Percentiles rank a stretch among this genome's conserved stretches.
phyloP scores from a whole-genome alignment of 345 rosid genomes.

The Trapa bicornis region DNA sequence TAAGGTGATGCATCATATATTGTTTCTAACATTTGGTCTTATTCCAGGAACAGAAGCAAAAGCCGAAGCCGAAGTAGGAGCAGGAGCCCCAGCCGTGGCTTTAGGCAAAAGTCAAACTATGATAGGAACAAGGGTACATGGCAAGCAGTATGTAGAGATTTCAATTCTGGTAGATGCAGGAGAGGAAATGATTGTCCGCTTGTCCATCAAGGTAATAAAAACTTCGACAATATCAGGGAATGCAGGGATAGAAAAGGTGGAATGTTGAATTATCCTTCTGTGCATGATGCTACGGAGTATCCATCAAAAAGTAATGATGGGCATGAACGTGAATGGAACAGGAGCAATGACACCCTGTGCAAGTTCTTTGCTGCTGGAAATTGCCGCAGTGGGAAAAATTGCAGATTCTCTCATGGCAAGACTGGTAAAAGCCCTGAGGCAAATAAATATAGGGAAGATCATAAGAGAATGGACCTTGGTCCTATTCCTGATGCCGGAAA shows the following conservation, averaged over 20 bases:
- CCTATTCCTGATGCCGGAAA: slow-evolving; percentile 4
- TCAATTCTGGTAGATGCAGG: slow-evolving; percentile 57
- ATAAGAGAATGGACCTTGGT: slow-evolving; percentile 25
- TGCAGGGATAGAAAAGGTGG: slow-evolving; percentile 33
- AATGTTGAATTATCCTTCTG: slow-evolving; percentile 26
- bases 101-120: slow-evolving; percentile 41
- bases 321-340: slow-evolving; percentile 8
- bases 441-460: slow-evolving; percentile 25
- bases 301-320: slow-evolving; percentile 23
- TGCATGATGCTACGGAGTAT: slow-evolving; percentile 33
- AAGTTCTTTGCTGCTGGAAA: slow-evolving; percentile 68
- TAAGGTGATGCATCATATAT: not conserved
- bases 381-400: slow-evolving; percentile 69
- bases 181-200: slow-evolving; percentile 50
- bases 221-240: slow-evolving; percentile 40
- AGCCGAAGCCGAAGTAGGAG: slow-evolving; percentile 41
- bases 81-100: slow-evolving; percentile 52
- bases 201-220: slow-evolving; percentile 38
- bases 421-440: slow-evolving; percentile 41
- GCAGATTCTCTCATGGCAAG: slow-evolving; percentile 66
- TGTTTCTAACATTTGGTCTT: not conserved
- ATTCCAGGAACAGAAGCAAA: slow-evolving; percentile 24
- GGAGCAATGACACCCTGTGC: slow-evolving; percentile 19
- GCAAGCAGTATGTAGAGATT: slow-evolving; percentile 49
- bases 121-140: slow-evolving; percentile 53